These are phyloP conservation scores for Coprinellus micaceus DNA, from an alignment of 768 basidiomycete genomes.

Conservation along the genomic window DNA sequence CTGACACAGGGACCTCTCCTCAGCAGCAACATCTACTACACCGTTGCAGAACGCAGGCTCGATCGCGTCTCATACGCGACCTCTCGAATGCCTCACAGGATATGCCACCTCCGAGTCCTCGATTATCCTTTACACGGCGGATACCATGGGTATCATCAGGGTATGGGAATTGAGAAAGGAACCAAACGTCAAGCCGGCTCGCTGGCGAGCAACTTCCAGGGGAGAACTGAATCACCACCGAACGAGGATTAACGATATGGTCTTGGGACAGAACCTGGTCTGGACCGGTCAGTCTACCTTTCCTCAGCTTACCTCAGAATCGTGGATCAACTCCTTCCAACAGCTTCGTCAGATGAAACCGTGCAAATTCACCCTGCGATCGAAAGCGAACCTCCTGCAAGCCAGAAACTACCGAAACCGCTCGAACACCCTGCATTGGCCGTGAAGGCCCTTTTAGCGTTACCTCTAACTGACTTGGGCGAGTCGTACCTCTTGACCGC, in stretches of 20 bases:
- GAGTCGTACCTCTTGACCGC: constrained; percentile 81
- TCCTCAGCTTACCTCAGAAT: not conserved
- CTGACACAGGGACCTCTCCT: constrained; percentile 57
- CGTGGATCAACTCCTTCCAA: not conserved
- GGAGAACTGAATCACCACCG: constrained; percentile 70
- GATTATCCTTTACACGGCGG: constrained; percentile 71
- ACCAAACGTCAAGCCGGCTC: constrained; percentile 21
- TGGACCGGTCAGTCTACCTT: constrained; percentile 70
- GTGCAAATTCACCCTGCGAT: constrained; percentile 54
- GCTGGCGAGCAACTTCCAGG: constrained; percentile 50
- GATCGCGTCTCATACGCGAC: constrained; percentile 82
- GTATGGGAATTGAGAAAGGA: constrained; percentile 67
- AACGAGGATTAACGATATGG: constrained; percentile 76
- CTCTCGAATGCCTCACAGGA: constrained; percentile 77
- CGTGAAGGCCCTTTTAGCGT: constrained; percentile 72
- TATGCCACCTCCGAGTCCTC: constrained; percentile 40
- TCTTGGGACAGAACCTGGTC: constrained; percentile 62
- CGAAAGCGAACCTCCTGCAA: not conserved
- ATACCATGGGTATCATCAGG: constrained; percentile 89
- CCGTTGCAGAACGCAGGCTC: constrained; percentile 57
- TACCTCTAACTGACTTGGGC: constrained; percentile 56
- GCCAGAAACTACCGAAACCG: constrained; percentile 42
- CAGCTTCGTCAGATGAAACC: constrained; percentile 89
- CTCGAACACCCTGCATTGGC: constrained; percentile 52
- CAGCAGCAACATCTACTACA: constrained; percentile 23